Percentiles rank a stretch among this genome's conserved stretches.
Conservation (phyloP, 495 filamentous ascomycete species). For the Penicillium waksmanii region DNA sequence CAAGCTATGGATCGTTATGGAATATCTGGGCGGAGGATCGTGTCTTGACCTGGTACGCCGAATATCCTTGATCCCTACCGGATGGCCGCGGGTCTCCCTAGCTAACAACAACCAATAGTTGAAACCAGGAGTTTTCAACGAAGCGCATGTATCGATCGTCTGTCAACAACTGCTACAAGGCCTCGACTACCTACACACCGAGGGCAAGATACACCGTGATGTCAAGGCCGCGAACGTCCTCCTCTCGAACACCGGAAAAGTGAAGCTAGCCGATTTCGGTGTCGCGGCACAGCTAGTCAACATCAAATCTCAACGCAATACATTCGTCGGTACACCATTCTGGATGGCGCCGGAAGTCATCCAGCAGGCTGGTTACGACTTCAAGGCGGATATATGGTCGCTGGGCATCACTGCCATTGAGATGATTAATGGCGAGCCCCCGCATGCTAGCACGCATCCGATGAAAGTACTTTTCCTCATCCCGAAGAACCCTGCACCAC, state of each 20-base stretch:
- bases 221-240: slow-evolving; percentile 96
- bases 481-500: slow-evolving; percentile 85
- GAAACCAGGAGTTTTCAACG: slow-evolving; percentile 88
- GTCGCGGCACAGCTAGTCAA: slow-evolving; percentile 96
- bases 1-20: slow-evolving; percentile 99
- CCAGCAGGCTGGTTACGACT: slow-evolving; percentile 94
- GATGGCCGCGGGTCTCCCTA: neutral
- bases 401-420: slow-evolving; percentile 96
- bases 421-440: slow-evolving; percentile 89
- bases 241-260: slow-evolving; percentile 82
- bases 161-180: slow-evolving; percentile 89
- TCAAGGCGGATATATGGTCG: slow-evolving; percentile 98
- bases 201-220: slow-evolving; percentile 96
- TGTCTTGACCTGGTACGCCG: slow-evolving; percentile 81
- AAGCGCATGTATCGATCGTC: slow-evolving; percentile 92
- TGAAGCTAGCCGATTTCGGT: slow-evolving; percentile 97
- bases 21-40: slow-evolving; percentile 91
- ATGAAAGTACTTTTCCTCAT: slow-evolving; percentile 99
- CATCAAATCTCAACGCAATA: slow-evolving; percentile 97
- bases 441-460: slow-evolving; percentile 86
- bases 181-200: slow-evolving; percentile 88
- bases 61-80: slow-evolving; percentile 5
- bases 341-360: slow-evolving; percentile 99
- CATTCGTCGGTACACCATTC: slow-evolving; percentile 98
- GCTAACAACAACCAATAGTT: slow-evolving; percentile 56